Percentiles rank a stretch among this genome's conserved stretches.
phyloP scores from a whole-genome alignment of 768 basidiomycete genomes.

The Kondoa malvinella region DNA sequence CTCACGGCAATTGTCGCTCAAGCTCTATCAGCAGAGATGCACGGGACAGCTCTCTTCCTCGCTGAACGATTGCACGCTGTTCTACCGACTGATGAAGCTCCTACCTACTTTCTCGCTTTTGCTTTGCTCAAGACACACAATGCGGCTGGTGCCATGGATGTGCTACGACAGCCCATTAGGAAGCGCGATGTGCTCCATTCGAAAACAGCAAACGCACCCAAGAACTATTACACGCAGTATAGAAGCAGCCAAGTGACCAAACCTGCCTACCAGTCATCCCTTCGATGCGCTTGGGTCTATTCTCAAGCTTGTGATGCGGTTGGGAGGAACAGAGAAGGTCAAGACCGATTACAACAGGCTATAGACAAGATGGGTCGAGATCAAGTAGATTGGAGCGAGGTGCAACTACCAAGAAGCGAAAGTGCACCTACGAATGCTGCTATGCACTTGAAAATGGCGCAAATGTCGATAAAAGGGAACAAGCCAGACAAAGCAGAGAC shows the following conservation, averaged over 20 bases:
- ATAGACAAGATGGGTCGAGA: background rate
- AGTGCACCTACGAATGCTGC: slow-evolving; percentile 36
- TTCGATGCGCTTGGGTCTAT: slow-evolving; percentile 62
- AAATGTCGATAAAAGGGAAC: slow-evolving; percentile 60
- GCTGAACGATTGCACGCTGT: slow-evolving; percentile 66
- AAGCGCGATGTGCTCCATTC: background rate
- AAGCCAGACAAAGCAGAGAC: slow-evolving; percentile 52
- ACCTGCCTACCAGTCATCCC: slow-evolving; percentile 46
- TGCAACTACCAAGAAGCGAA: slow-evolving; percentile 10
- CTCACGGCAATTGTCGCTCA: slow-evolving; percentile 7
- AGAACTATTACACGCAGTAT: background rate
- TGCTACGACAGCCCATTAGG: slow-evolving; percentile 36
- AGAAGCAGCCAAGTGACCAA: slow-evolving; percentile 32
- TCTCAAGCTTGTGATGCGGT: slow-evolving; percentile 55
- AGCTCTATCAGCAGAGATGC: slow-evolving; percentile 22
- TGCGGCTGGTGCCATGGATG: slow-evolving; percentile 53
- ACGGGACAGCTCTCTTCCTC: slow-evolving; percentile 60
- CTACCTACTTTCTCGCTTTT: slow-evolving; percentile 68
- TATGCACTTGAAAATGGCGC: slow-evolving; percentile 58
- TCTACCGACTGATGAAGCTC: slow-evolving; percentile 55
- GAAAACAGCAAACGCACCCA: background rate
- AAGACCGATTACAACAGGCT: slow-evolving; percentile 24
- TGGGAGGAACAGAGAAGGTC: slow-evolving; percentile 58
- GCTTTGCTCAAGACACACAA: slow-evolving; percentile 53
- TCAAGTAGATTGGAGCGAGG: background rate